Base-by-base conservation (phyloP, 2,329 filamentous ascomycete species). In the Trichoderma endophyticum region DNA sequence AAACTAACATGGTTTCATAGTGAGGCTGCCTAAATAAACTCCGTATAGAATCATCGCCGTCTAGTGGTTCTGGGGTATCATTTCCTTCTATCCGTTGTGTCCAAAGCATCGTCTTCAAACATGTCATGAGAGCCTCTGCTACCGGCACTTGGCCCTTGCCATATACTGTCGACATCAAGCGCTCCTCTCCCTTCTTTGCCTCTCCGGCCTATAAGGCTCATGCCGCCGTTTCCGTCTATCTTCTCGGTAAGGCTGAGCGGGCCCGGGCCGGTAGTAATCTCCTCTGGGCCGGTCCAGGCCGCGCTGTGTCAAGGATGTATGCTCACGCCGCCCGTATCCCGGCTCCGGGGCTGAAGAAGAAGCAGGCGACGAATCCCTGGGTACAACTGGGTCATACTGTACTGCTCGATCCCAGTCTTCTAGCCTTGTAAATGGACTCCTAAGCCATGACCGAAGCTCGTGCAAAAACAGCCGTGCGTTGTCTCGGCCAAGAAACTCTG, bases 351-450 rank as follows among this genome's bases (percentile, higher is more conserved):
- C 32, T n/a, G 61, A 51, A 11, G 64, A 43, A 32, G 59, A 28
- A 21, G 30, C 32, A 39, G 59, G n/a, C 14, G 59, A 61, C 15
- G 43, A 32, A 28, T 34, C 57, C 12, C 36, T 24, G 1, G 61
- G 6, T 11, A 12, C 30, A 32, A 65, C 24, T 6, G 65, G 51
- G 30, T 78, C 77, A 39, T 97, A 97, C 80, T 95, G 93, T 15
- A 95, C 93, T 74, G 90, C 84, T 21, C 87, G 84, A 82, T 98
- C 95, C 94, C 94, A 98, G 61, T 91, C 91, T 66, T 89, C 86
- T 9, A 97, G 81, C 9, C 87, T 89, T 3, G 81, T 85, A 77
- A 89, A 95, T 0, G 95, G 94, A 80, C 94, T 97, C 71, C 93
- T 86, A 75, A 98, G 81, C 90, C 93, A 98, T 12, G 90, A 88